Evolutionary conservation across 306 rosid species (phyloP).

Genomic region (Leucaena leucocephala): DNA sequence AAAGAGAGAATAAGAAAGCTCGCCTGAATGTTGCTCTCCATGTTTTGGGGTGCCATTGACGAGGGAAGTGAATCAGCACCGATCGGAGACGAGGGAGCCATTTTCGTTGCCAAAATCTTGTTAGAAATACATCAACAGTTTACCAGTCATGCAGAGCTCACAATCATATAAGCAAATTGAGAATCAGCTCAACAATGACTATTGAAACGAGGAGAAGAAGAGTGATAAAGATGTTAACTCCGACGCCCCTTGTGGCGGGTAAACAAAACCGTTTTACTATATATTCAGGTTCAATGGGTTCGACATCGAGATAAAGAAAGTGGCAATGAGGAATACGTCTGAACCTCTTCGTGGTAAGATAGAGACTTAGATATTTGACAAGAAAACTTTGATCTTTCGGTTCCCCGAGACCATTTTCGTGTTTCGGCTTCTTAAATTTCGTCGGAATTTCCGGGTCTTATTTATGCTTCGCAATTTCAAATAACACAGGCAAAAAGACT

Average conservation of each 20-base stretch:
- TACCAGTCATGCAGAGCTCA: not conserved
- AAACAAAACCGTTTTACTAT: not conserved
- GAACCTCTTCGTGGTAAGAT: constrained; percentile 44
- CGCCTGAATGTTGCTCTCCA: constrained; percentile 47
- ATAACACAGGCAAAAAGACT: constrained; percentile 43
- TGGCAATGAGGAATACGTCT: constrained; percentile 38
- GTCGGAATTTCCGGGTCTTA: not conserved
- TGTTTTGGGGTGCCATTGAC: constrained; percentile 15
- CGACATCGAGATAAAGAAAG: constrained; percentile 31
- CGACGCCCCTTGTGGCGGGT: not conserved
- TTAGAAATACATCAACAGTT: not conserved
- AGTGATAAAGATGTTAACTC: too few relatives aligned
- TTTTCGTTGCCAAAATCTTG: not conserved
- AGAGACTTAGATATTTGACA: constrained; percentile 46
- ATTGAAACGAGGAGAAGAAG: not conserved
- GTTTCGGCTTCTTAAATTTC: not conserved
- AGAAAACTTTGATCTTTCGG: constrained; percentile 57
- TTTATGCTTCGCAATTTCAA: constrained; percentile 38
- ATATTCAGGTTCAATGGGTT: not conserved
- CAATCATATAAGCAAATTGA: not conserved
- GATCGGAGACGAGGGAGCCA: constrained; percentile 42
- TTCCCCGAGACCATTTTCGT: constrained; percentile 36
- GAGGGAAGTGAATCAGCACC: constrained; percentile 17
- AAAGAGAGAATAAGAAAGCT: not conserved
- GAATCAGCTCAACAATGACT: not conserved